Evolutionary conservation across 345 rosid species (phyloP).

Genomic region (Chamaenerion angustifolium): DNA sequence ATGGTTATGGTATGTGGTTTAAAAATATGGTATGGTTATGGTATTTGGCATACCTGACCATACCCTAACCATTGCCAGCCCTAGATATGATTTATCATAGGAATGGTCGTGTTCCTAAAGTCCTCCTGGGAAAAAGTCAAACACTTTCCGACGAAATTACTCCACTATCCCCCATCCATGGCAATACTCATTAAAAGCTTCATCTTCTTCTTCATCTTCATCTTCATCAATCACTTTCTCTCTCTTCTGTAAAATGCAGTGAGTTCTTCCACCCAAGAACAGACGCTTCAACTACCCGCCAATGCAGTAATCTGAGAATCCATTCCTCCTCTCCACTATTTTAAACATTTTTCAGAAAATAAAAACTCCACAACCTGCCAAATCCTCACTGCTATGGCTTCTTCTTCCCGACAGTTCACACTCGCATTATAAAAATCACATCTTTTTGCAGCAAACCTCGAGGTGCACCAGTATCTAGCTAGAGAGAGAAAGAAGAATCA

Average conservation of each 20-base stretch:
- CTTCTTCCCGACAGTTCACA: no score
- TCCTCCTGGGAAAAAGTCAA: slow-evolving; percentile 43
- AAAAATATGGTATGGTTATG: no score
- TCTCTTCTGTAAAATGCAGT: slow-evolving; percentile 11
- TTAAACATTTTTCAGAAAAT: background rate
- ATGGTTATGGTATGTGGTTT: no score
- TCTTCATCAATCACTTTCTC: background rate
- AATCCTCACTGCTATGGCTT: background rate
- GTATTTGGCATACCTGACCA: no score
- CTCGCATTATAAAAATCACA: no score
- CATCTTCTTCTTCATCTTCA: slow-evolving; percentile 13
- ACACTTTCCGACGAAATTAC: slow-evolving; percentile 48
- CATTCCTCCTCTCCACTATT: slow-evolving; percentile 1
- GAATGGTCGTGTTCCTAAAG: slow-evolving; percentile 18
- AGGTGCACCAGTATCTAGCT: no score
- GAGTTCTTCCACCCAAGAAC: slow-evolving; percentile 10
- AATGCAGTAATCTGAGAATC: no score
- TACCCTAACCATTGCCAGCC: no score
- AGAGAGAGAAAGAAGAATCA: no score
- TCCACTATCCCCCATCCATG: background rate
- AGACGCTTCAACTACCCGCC: slow-evolving; percentile 41
- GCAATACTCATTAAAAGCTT: slow-evolving; percentile 6
- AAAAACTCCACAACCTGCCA: background rate
- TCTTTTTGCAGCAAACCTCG: no score
- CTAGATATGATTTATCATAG: slow-evolving; percentile 13